Evolutionary conservation across 352 stramenopile genomes (phyloP).

Genomic region (Pythium scleroteichum): DNA sequence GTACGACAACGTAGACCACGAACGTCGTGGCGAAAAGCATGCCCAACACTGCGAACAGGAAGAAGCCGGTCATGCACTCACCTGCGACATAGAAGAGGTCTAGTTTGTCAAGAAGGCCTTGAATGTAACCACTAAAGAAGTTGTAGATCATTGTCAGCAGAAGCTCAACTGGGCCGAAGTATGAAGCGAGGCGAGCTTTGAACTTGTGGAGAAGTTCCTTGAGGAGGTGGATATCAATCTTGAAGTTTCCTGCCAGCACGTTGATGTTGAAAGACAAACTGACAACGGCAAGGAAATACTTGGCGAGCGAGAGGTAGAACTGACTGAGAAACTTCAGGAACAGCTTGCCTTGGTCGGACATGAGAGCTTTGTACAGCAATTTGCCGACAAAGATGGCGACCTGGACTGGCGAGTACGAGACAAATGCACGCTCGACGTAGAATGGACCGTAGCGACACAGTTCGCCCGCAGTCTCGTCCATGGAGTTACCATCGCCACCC

Average conservation of each 20-base stretch:
- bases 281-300: constrained; percentile 54
- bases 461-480: constrained; percentile 33
- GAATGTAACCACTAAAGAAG: constrained; percentile 40
- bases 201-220: constrained; percentile 30
- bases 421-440: constrained; percentile 30
- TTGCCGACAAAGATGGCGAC: constrained; percentile 24
- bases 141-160: constrained; percentile 31
- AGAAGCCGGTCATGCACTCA: constrained; percentile 46
- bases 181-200: constrained; percentile 21
- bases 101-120: constrained; percentile 36
- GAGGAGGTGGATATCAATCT: constrained; percentile 19
- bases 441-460: constrained; percentile 57
- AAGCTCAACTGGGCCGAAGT: constrained; percentile 31
- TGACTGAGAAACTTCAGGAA: constrained; percentile 31
- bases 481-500: neutral
- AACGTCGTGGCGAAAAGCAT: constrained; percentile 45
- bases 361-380: constrained; percentile 14
- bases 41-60: constrained; percentile 31
- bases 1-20: constrained; percentile 56
- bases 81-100: constrained; percentile 31
- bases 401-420: constrained; percentile 31
- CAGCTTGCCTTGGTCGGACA: constrained; percentile 36
- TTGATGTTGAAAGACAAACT: constrained; percentile 69
- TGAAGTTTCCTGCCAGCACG: constrained; percentile 43
- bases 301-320: constrained; percentile 31